These are phyloP conservation scores for Friedmanniomyces simplex DNA, from an alignment of 495 filamentous ascomycete species.

Conservation along the genomic window DNA sequence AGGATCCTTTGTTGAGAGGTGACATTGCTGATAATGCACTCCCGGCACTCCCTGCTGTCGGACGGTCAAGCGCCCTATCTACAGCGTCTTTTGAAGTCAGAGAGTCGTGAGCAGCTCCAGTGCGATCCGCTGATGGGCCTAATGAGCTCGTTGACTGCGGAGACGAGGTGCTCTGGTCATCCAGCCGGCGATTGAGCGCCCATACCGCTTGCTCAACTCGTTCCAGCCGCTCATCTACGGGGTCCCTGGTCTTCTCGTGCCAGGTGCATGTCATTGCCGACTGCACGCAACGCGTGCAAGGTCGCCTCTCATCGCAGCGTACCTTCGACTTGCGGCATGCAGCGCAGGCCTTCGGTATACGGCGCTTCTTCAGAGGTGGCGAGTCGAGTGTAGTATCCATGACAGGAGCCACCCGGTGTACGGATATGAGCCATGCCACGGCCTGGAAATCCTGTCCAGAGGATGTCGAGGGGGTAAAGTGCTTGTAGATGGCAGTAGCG, in stretches of 20 bases:
- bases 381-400: background rate
- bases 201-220: background rate
- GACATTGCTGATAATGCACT: background rate
- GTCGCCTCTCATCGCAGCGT: conserved; percentile 3
- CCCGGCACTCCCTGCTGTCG: too few relatives aligned
- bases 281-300: conserved; percentile 1
- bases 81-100: too few relatives aligned
- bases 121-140: too few relatives aligned
- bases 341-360: conserved; percentile 5
- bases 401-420: background rate
- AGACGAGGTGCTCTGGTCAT: background rate
- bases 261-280: background rate
- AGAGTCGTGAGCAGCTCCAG: too few relatives aligned
- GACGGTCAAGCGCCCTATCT: too few relatives aligned
- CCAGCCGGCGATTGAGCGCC: background rate
- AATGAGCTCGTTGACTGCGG: too few relatives aligned
- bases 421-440: background rate
- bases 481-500: too few relatives aligned
- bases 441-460: too few relatives aligned
- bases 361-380: background rate
- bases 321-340: conserved; percentile 2
- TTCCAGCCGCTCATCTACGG: background rate
- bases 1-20: background rate
- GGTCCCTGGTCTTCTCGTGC: background rate
- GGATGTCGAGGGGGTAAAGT: too few relatives aligned